phyloP scores from a whole-genome alignment of 164 flowering plant genomes.

The Dillenia suffruticosa region DNA sequence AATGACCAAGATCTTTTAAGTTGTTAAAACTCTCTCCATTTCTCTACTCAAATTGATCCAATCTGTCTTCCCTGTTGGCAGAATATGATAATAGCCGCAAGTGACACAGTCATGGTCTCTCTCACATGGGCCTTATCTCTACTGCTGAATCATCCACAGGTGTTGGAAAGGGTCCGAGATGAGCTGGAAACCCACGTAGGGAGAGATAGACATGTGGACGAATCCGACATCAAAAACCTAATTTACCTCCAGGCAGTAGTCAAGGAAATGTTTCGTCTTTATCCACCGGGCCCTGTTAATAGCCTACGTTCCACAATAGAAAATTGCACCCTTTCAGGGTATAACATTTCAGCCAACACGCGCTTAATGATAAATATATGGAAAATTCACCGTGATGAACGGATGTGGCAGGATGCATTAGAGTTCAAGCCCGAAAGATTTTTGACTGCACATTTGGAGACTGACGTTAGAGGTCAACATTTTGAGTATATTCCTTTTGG shows the following conservation, averaged over 20 bases:
- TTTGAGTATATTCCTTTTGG: background rate
- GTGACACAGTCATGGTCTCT: background rate
- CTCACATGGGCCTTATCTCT: slow-evolving; percentile 1
- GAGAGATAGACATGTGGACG: background rate
- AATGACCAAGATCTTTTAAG: too few relatives aligned
- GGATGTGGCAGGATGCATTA: background rate
- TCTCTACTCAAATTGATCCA: background rate
- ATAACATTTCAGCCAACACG: background rate
- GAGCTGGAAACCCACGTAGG: background rate
- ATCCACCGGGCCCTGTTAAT: background rate
- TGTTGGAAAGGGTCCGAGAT: background rate
- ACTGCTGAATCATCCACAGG: background rate
- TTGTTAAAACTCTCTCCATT: background rate
- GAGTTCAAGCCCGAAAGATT: slow-evolving; percentile 1
- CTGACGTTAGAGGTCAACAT: background rate
- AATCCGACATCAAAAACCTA: slow-evolving; percentile 1
- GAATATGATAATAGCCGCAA: too few relatives aligned
- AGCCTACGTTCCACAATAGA: background rate
- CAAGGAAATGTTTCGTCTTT: background rate
- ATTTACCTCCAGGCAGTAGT: background rate
- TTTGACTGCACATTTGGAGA: background rate
- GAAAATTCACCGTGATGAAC: background rate
- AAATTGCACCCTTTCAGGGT: background rate
- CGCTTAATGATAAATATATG: background rate
- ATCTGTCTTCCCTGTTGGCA: background rate